phyloP scores from a whole-genome alignment of 2,329 filamentous ascomycete species.

The Scedosporium minutisporum region DNA sequence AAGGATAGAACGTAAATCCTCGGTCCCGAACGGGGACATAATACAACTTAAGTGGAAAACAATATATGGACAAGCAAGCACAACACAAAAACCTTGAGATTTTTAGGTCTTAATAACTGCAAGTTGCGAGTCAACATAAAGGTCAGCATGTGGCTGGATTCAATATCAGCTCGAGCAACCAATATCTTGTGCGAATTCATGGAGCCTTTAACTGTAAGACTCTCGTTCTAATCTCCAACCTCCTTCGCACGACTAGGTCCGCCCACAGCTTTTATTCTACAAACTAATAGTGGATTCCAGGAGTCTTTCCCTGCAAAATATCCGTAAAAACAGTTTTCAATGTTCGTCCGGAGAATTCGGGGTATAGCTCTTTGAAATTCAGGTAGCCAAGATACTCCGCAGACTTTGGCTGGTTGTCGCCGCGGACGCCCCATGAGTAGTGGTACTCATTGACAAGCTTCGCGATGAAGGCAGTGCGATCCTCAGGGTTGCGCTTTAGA shows the following conservation, averaged over 20 bases:
- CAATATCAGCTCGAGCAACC: too few species aligned
- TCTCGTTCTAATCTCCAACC: too few species aligned
- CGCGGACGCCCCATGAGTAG: conserved; percentile 35
- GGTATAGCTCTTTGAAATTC: conserved; percentile 42
- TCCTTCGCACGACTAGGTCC: too few species aligned
- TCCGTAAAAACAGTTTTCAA: not conserved
- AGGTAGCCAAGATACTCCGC: conserved; percentile 47
- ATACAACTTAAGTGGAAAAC: conserved; percentile 24
- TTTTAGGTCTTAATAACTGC: not conserved
- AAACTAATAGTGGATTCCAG: not conserved
- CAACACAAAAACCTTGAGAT: conserved; percentile 7
- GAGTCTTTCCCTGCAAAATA: not conserved
- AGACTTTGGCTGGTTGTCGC: conserved; percentile 42
- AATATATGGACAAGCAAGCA: conserved; percentile 24
- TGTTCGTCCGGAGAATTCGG: conserved; percentile 20
- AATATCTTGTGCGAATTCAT: too few species aligned
- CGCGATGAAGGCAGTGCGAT: not conserved
- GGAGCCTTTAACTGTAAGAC: too few species aligned
- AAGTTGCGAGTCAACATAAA: too few species aligned
- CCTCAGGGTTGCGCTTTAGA: not conserved
- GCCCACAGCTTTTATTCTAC: too few species aligned
- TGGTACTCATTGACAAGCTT: conserved; percentile 24
- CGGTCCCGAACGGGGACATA: conserved; percentile 22
- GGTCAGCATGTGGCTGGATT: too few species aligned
- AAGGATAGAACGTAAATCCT: conserved; percentile 12